Evolutionary conservation across 176 grass and related monocot genomes (phyloP), one percentile per base, ranked within the genome.

Genomic region (Juncus inflexus): DNA sequence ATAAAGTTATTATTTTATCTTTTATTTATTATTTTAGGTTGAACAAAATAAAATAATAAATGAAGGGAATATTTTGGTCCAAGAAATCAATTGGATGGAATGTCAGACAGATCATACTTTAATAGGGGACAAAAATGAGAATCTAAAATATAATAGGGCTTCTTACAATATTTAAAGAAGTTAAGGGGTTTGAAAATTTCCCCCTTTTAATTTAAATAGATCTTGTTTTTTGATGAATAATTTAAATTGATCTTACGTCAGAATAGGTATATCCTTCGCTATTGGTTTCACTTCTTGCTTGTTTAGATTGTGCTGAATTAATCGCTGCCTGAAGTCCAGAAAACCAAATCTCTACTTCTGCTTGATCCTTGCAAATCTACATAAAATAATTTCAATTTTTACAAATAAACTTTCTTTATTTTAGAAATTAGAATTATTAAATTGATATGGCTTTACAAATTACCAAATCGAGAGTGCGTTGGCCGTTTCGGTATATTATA

Each of bases 301-400:
- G 43, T 47, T 47, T 47, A 47, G 1, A 77, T 75, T 60, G 68
- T 28, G 68, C 43, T 55, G 78, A 80, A 59, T 47, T 89, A 72
- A 91, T 84, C 62, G 89, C 61, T 56, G 72, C 51, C 61, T 86
- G 76, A 64, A 89, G 83, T 74, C 77, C 63, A 37, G 83, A 80
- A 89, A 92, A 81, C 94, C 94, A 99, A 66, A 89, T 79, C 79
- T 99, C 85, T 72, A 90, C 70, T 67, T 97, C 94, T 72, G 66
- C 62, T 89, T 99, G 84, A 67, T 99, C 94, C 73, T 89, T 99
- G 80, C 88, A 99, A 89, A 99, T 84, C 88, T 99, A 73, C 19
- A 78, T 49, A 19, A 6, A 39, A 66, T 45, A 73, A 40, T 39
- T 74, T 63, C 63, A 11, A 40, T 79, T 62, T 40, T 40, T 66